Conservation (phyloP, 371 early-diverging fungal species). For the Batrachochytrium dendrobatidis region DNA sequence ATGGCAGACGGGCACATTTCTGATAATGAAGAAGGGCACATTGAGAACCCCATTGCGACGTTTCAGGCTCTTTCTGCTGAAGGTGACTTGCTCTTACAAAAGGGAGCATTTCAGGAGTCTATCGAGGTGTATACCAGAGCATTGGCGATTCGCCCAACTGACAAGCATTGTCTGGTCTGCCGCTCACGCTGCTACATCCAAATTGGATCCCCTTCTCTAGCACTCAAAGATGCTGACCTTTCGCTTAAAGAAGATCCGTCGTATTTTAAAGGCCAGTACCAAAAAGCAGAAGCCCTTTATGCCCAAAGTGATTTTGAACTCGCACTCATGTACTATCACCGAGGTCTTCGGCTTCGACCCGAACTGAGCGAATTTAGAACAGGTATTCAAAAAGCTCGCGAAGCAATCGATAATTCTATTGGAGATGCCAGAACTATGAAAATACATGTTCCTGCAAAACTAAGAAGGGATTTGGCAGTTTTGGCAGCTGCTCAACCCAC, state of each 20-base stretch:
- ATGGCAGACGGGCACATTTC: too few species aligned
- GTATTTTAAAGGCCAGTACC: constrained; percentile 38
- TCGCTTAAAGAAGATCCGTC: constrained; percentile 31
- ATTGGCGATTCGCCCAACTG: constrained; percentile 35
- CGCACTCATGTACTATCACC: constrained; percentile 44
- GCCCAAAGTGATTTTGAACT: constrained; percentile 47
- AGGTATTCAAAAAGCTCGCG: constrained; percentile 43
- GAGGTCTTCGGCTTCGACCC: constrained; percentile 41
- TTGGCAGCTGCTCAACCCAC: constrained; percentile 3
- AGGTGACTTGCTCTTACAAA: constrained; percentile 41
- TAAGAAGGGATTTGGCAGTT: constrained; percentile 17
- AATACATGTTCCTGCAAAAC: constrained; percentile 19
- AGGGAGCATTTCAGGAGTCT: constrained; percentile 30
- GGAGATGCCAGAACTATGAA: constrained; percentile 27
- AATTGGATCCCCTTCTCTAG: constrained; percentile 26
- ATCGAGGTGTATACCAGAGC: constrained; percentile 39
- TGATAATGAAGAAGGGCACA: too few species aligned
- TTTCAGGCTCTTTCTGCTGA: constrained; percentile 44
- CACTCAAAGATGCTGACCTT: constrained; percentile 39
- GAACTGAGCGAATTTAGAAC: constrained; percentile 43
- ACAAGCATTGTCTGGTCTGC: constrained; percentile 42
- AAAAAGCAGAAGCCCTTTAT: constrained; percentile 47
- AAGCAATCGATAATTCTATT: constrained; percentile 49
- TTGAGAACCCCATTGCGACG: constrained; percentile 36
- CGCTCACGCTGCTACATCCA: constrained; percentile 42